phyloP scores from a whole-genome alignment of 1,284 basidiomycete genomes.

The Malassezia obtusa region DNA sequence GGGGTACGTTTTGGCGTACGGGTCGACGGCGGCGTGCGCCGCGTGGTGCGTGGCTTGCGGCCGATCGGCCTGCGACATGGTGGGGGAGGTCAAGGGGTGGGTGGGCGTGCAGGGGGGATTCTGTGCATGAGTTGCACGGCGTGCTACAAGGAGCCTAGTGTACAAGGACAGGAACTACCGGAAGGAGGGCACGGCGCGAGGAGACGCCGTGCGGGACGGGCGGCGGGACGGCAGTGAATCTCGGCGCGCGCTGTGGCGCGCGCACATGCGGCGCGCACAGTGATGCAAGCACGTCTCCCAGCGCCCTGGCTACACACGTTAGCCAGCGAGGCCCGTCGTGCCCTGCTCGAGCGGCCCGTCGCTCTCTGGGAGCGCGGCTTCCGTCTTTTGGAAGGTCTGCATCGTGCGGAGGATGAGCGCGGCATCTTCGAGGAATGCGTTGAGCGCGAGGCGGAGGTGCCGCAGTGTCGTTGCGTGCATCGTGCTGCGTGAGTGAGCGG shows the following conservation, averaged over 20 bases:
- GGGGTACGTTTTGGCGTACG: constrained; percentile 27
- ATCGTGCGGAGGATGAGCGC: constrained; percentile 31
- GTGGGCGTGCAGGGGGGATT: too few species aligned
- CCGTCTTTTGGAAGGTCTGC: constrained; percentile 17
- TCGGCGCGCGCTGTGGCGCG: too few species aligned
- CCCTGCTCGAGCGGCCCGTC: constrained; percentile 30
- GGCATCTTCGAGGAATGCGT: constrained; percentile 32
- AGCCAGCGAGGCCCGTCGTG: constrained; percentile 28
- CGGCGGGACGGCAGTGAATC: too few species aligned
- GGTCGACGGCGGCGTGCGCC: constrained; percentile 19
- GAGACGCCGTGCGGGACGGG: too few species aligned
- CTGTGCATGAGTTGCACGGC: too few species aligned
- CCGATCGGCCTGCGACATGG: neutral
- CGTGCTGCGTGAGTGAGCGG: neutral
- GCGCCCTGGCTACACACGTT: neutral
- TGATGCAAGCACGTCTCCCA: too few species aligned
- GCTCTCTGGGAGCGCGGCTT: neutral
- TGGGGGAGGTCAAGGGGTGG: neutral
- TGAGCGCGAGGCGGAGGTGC: constrained; percentile 31
- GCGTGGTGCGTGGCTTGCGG: constrained; percentile 16
- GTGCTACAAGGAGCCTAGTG: too few species aligned
- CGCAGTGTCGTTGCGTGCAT: constrained; percentile 29
- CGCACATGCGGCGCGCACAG: too few species aligned
- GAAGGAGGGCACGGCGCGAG: too few species aligned
- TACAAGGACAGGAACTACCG: too few species aligned